phyloP scores from a whole-genome alignment of 371 early-diverging fungal genomes.

The Phascolomyces articulosus region DNA sequence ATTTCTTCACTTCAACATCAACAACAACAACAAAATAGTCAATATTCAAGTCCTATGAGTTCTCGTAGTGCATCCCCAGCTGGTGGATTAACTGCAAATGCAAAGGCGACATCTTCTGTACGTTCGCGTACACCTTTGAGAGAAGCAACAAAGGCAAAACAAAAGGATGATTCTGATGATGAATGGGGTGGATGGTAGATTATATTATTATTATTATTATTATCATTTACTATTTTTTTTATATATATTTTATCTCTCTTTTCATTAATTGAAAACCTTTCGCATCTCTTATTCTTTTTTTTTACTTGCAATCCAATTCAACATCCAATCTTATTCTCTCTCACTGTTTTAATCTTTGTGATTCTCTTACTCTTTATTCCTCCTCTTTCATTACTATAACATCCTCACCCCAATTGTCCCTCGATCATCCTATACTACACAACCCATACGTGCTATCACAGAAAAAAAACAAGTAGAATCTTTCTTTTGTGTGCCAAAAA shows the following conservation, averaged over 20 bases:
- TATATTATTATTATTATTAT: not conserved
- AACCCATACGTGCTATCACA: too few species aligned
- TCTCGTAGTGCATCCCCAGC: constrained; percentile 44
- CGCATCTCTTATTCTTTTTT: too few species aligned
- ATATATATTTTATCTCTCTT: not conserved
- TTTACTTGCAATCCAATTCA: too few species aligned
- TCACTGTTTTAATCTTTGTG: too few species aligned
- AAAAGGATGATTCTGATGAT: constrained; percentile 55
- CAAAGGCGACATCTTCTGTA: constrained; percentile 24
- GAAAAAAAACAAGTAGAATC: too few species aligned
- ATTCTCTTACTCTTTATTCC: too few species aligned
- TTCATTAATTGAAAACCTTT: not conserved
- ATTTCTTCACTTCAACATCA: constrained; percentile 44
- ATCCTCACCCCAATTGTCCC: too few species aligned
- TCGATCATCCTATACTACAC: too few species aligned
- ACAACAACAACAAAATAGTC: constrained; percentile 19
- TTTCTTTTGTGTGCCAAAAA: too few species aligned
- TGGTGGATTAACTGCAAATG: constrained; percentile 13
- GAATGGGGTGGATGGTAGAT: constrained; percentile 60
- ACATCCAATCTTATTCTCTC: too few species aligned
- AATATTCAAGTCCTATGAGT: constrained; percentile 27
- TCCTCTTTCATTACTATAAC: too few species aligned
- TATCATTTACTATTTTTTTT: not conserved
- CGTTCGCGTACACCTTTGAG: constrained; percentile 42
- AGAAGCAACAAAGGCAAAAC: constrained; percentile 26